Percentiles rank a stretch among this genome's conserved stretches.
These are phyloP conservation scores for Pseudohalonectria lignicola DNA, from an alignment of 2,329 filamentous ascomycete species.

Conservation along the genomic window DNA sequence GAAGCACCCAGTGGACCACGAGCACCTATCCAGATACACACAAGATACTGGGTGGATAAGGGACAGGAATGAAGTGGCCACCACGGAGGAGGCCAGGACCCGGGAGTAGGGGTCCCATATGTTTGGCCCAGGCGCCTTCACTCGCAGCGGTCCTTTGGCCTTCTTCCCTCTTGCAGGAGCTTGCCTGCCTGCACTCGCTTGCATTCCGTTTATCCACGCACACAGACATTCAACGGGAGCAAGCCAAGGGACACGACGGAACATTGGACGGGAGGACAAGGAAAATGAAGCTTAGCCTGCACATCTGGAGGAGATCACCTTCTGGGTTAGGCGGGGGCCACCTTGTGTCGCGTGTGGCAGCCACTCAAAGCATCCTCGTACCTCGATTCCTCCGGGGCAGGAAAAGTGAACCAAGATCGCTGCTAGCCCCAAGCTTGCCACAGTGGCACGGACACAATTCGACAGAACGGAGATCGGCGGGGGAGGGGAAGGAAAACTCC, in stretches of 20 bases:
- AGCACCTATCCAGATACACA: neutral
- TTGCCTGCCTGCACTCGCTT: too few relatives aligned
- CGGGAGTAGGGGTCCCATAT: neutral
- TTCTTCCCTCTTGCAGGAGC: neutral
- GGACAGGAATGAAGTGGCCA: neutral
- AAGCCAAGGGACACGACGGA: neutral
- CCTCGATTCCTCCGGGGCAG: too few relatives aligned
- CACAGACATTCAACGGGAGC: too few relatives aligned
- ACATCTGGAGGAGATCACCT: neutral
- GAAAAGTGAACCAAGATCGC: neutral
- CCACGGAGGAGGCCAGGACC: neutral
- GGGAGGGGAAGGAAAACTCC: neutral
- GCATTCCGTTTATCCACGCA: neutral
- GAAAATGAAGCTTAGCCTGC: neutral
- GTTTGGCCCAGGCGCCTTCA: too few relatives aligned
- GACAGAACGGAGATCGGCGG: neutral
- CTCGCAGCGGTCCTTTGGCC: too few relatives aligned
- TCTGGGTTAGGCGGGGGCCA: neutral
- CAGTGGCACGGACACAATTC: neutral
- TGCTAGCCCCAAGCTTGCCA: neutral
- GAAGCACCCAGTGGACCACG: constrained; percentile 1
- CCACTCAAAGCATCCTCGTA: constrained; percentile 3
- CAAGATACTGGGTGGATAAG: neutral
- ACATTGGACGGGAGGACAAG: neutral
- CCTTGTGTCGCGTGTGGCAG: constrained; percentile 5